Percentiles rank a stretch among this genome's conserved stretches.
Evolutionary conservation across 495 filamentous ascomycete genomes (phyloP).

Genomic region (Podospora fimiseda): DNA sequence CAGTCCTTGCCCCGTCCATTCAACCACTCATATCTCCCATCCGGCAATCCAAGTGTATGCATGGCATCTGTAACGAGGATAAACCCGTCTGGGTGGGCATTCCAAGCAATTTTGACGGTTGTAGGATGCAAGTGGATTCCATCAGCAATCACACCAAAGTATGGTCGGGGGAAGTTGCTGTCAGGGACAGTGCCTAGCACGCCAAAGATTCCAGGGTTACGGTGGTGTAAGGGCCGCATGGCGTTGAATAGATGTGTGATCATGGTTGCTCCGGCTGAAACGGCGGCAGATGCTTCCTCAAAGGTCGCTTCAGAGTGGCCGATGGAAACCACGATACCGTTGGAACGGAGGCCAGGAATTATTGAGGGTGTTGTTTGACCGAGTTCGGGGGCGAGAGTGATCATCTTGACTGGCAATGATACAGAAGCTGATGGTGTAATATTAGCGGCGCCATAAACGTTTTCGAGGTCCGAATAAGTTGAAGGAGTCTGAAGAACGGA

Average conservation of each 20-base stretch:
- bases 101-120: slow-evolving; percentile 55
- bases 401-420: slow-evolving; percentile 54
- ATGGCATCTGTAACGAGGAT: slow-evolving; percentile 66
- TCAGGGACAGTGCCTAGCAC: slow-evolving; percentile 46
- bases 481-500: slow-evolving; percentile 53
- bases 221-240: slow-evolving; percentile 78
- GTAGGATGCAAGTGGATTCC: slow-evolving; percentile 63
- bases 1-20: slow-evolving; percentile 60
- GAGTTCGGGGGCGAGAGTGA: slow-evolving; percentile 76
- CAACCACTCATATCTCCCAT: slow-evolving; percentile 72
- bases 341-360: slow-evolving; percentile 52
- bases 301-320: slow-evolving; percentile 81
- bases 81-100: slow-evolving; percentile 54
- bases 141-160: slow-evolving; percentile 60
- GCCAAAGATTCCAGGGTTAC: slow-evolving; percentile 78
- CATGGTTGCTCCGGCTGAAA: slow-evolving; percentile 68
- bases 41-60: slow-evolving; percentile 60
- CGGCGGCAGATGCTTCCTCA: slow-evolving; percentile 60
- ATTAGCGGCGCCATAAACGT: slow-evolving; percentile 64
- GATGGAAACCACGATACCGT: slow-evolving; percentile 64
- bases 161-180: slow-evolving; percentile 34
- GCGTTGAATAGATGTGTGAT: slow-evolving; percentile 89
- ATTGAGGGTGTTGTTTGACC: slow-evolving; percentile 50
- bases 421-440: slow-evolving; percentile 32
- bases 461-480: slow-evolving; percentile 51